Evolutionary conservation across 2,329 filamentous ascomycete species (phyloP), one percentile per base, ranked within the genome.

Genomic region (Arachnopeziza araneosa): DNA sequence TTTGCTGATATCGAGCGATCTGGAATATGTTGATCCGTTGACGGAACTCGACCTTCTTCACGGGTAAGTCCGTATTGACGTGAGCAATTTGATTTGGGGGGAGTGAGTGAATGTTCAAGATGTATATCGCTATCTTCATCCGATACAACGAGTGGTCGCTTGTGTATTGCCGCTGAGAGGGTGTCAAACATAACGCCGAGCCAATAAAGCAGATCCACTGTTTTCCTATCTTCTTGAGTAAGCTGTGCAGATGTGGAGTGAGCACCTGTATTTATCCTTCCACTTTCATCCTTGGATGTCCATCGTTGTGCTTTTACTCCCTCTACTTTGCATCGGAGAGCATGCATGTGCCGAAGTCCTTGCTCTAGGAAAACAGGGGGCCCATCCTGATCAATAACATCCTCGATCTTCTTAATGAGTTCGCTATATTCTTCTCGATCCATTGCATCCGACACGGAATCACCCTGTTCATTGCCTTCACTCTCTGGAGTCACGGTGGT

Each of bases 141-240:
- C 1, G 74, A 75, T 5, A 79, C 73, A 0, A 78, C 75, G 0
- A 78, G 67, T 2, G 77, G 75, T 1, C 77, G 75, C 55, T 77
- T 73, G 55, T 79, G 76, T 75, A 85, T 81, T 1, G 80, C 80
- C 0, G 82, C 77, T 0, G 79, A 82, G 9, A 84, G 70, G 0
- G 82, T 84, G 65, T 85, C 82, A 54, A 83, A 81, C 82, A 85
- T 85, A 52, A 84, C 74, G 0, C 79, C 80, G 19, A 85, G 72
- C 83, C 83, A 85, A 66, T 81, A 84, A 1, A 85, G 66, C 12
- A 85, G 70, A 14, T 80, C 76, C 24, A 85, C 74, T 0, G 83
- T 84, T 12, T 76, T 72, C 21, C 72, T 71, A 68, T 79, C 72
- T 21, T 75, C 71, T 26, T 66, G 60, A 51, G 69, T 71, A 14